Evolutionary conservation across 495 filamentous ascomycete genomes (phyloP), one percentile per base, ranked within the genome.

Genomic region (Corynascus novoguineensis): DNA sequence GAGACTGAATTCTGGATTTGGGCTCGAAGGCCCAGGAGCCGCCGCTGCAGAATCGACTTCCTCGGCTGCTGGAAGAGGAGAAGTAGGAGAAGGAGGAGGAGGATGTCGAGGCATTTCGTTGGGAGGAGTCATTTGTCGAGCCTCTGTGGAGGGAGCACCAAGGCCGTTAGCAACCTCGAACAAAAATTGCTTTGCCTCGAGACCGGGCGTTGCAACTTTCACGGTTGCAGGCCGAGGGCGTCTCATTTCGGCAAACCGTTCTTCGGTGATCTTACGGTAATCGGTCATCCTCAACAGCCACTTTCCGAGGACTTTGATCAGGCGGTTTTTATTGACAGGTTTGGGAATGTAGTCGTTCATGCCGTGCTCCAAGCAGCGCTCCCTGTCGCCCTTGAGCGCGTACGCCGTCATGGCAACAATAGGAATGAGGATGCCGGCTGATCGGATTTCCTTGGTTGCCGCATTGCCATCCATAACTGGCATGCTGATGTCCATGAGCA

Each of bases 381-480:
- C 81, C 25, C 71, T 74, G 59, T 86, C 83, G 0, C 81, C 83
- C 53, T 82, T 81, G 12, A 85, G 67, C 0, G 83, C 83, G 60
- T 85, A 83, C 0, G 82, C 83, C 0, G 83, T 86, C 69, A 86
- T 76, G 48, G 83, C 83, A 29, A 86, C 73, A 35, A 86, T 85
- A 17, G 83, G 83, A 3, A 81, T 72, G 17, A 70, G 65, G 1
- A 77, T 61, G 8, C 72, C 71, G 10, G 58, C 58, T 8, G 64
- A 59, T 0, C 75, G 54, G 6, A 79, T 76, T 29, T 68, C 60
- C 11, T 38, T 50, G 2, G 75, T 69, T 2, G 76, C 75, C 41
- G 64, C 58, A 21, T 75, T 60, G 7, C 76, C 76, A 52, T 77
- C 75, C 28, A 77, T 62, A 35, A 77, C 53, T n/a, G 76, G 76